Evolutionary conservation across 305 asterid species (phyloP), one percentile per base, ranked within the genome.

Genomic region (Stenogyne calaminthoides): DNA sequence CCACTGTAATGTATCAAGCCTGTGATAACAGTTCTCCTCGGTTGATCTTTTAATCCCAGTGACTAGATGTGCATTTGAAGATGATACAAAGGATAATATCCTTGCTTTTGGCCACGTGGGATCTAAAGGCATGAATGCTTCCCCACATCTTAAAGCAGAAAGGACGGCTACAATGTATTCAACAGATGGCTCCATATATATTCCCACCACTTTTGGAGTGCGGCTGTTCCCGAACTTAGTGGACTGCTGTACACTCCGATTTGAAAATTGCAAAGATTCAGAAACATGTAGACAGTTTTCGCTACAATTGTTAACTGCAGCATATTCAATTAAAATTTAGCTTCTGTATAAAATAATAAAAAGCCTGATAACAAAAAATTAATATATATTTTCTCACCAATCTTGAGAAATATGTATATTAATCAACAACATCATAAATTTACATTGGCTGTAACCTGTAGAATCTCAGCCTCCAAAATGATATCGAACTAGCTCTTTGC

Each of bases 71-170:
- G 91, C 81, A 68, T 80, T 85, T 42, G 99, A 92, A 78, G 87
- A 84, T 39, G 84, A 78, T 72, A 85, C 32, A 27, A 92, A 63
- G 9, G 91, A 86, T 70, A 81, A 77, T 77, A 88, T 73, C 89
- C 92, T 92, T 71, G 89, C 84, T 32, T 75, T 81, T 20, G 98
- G 97, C 98, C 97, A 94, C 20, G 95, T 80, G 51, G 98, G 90
- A 67, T 94, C 99, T 76, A 94, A 75, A n/a, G 99, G 98, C 90
- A 94, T 75, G 85, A 94, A 92, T 57, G 97, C 91, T 80, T 86
- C 96, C 62, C 98, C 99, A 51, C 95, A 90, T 85, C 97, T 92
- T 71, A 94, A 72, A 83, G 90, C 85, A 65, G 99, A 88, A 25
- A 94, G 88, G 71, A 88, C 88, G 6, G 97, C 83, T 73, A 90